Evolutionary conservation across 1,284 basidiomycete genomes (phyloP).

Genomic region (Cerioporus squamosus): DNA sequence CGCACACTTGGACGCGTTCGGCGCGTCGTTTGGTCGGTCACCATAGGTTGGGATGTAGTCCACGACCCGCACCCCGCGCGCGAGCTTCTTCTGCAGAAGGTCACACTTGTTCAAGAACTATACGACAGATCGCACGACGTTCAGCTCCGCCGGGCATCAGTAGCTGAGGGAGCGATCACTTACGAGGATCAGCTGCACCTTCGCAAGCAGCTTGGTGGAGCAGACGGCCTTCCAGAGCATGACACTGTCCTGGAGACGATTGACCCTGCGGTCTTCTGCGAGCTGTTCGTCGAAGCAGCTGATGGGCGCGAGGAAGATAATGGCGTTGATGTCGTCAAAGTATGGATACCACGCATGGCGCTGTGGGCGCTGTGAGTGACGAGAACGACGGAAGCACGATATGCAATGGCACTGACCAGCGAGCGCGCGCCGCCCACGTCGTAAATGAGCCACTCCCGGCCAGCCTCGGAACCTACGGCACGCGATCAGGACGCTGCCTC

Average conservation of each 20-base stretch:
- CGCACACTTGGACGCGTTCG: slow-evolving; percentile 44
- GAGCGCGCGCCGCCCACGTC: slow-evolving; percentile 42
- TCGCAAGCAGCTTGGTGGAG: slow-evolving; percentile 55
- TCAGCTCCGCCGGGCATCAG: background rate
- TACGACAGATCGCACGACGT: too few relatives aligned
- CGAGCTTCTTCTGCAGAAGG: slow-evolving; percentile 61
- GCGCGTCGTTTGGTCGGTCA: slow-evolving; percentile 58
- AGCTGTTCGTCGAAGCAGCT: slow-evolving; percentile 75
- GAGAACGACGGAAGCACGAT: background rate
- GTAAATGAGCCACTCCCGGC: slow-evolving; percentile 40
- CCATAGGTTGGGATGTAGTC: slow-evolving; percentile 66
- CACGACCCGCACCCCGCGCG: slow-evolving; percentile 54
- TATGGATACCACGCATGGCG: slow-evolving; percentile 36
- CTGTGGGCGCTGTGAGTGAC: slow-evolving; percentile 19
- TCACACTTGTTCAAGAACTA: slow-evolving; percentile 57
- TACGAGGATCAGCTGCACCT: slow-evolving; percentile 59
- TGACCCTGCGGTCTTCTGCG: slow-evolving; percentile 61
- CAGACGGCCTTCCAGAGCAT: slow-evolving; percentile 66
- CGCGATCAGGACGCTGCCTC: background rate
- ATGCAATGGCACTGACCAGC: slow-evolving; percentile 18
- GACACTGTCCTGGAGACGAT: slow-evolving; percentile 69
- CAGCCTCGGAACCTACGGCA: slow-evolving; percentile 22
- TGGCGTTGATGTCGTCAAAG: slow-evolving; percentile 42
- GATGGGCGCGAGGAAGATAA: slow-evolving; percentile 54
- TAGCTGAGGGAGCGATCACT: slow-evolving; percentile 12